Conservation (phyloP, 768 basidiomycete species). For the Mycena chlorophos region DNA sequence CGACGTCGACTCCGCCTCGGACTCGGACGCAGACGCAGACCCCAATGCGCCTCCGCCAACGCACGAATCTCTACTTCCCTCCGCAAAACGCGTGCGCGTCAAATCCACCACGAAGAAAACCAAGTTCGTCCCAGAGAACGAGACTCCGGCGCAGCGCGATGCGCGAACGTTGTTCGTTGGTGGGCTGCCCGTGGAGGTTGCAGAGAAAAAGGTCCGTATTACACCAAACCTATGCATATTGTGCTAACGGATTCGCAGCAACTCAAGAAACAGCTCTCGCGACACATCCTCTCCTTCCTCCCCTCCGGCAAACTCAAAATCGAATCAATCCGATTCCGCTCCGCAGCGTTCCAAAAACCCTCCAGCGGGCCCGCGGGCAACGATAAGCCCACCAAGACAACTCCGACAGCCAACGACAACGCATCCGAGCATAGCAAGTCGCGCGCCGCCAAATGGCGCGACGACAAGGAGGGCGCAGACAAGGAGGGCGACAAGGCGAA, state of each 20-base stretch:
- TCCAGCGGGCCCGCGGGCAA: conserved; percentile 36
- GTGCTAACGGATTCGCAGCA: conserved; percentile 44
- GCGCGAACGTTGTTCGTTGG: conserved; percentile 90
- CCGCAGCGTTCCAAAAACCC: conserved; percentile 84
- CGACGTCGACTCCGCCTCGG: not conserved
- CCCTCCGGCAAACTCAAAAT: conserved; percentile 59
- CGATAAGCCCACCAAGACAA: conserved; percentile 41
- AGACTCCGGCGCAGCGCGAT: conserved; percentile 73
- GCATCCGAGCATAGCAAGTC: conserved; percentile 48
- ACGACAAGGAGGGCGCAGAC: conserved; percentile 38
- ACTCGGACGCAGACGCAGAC: conserved; percentile 31
- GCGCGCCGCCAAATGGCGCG: conserved; percentile 63
- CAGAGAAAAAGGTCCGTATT: conserved; percentile 67
- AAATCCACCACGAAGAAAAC: conserved; percentile 38
- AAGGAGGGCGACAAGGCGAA: conserved; percentile 54
- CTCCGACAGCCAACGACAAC: conserved; percentile 32
- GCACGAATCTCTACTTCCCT: conserved; percentile 59
- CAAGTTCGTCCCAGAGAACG: conserved; percentile 63
- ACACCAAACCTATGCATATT: not conserved
- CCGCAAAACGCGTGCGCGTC: conserved; percentile 24
- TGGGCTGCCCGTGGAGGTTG: conserved; percentile 77
- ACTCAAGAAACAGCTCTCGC: conserved; percentile 70
- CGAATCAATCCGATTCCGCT: conserved; percentile 92
- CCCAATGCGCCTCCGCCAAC: conserved; percentile 43
- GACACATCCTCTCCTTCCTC: conserved; percentile 71